Evolutionary conservation across 2,329 filamentous ascomycete genomes (phyloP).

Genomic region (Myriosclerotinia curreyana): DNA sequence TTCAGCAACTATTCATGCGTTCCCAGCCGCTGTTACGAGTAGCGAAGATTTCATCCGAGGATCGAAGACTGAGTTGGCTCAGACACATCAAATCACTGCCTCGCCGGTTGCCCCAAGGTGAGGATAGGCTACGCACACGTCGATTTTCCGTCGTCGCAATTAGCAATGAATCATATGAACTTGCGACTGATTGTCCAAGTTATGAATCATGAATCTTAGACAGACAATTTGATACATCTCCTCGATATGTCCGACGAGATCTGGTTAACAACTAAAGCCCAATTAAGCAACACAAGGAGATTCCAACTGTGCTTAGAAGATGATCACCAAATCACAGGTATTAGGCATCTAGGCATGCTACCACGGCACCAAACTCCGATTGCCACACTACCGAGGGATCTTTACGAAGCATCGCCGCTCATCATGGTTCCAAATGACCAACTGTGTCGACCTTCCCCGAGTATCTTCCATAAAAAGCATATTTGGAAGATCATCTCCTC

Average conservation of each 20-base stretch:
- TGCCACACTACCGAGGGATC: not conserved
- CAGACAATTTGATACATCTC: not conserved
- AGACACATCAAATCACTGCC: constrained; percentile 16
- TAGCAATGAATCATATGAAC: not conserved
- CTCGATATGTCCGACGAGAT: not conserved
- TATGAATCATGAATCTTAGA: not conserved
- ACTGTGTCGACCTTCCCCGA: not conserved
- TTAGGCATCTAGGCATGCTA: not conserved
- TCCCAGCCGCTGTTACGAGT: constrained; percentile 10
- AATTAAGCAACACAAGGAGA: not conserved
- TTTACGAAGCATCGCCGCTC: not conserved
- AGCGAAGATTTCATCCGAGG: not conserved
- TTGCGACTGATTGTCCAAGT: too few species aligned
- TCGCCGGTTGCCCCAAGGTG: not conserved
- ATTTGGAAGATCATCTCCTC: not conserved
- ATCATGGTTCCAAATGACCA: not conserved
- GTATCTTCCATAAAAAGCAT: not conserved
- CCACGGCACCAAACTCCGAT: not conserved
- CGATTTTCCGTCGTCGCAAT: not conserved
- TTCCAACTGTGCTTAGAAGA: not conserved
- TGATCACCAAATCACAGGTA: not conserved
- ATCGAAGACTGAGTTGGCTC: not conserved
- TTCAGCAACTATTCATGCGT: constrained; percentile 1
- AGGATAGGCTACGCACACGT: not conserved
- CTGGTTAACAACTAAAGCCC: not conserved